Evolutionary conservation across 345 rosid genomes (phyloP).

Genomic region (Cardiospermum halicacabum): DNA sequence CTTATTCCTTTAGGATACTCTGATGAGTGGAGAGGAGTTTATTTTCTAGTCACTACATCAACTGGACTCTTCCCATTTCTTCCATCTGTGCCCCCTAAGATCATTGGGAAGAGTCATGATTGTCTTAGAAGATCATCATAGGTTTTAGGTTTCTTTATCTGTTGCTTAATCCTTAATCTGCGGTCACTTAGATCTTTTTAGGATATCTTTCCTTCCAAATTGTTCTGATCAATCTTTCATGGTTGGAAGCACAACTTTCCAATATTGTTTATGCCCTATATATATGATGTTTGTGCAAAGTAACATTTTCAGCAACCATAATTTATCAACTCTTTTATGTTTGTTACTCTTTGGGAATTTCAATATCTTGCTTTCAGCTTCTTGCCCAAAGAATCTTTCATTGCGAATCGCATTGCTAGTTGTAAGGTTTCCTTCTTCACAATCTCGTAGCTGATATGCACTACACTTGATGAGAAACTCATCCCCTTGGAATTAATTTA

Average conservation of each 20-base stretch:
- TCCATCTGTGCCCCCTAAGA: conserved; percentile 30
- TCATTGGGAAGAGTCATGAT: conserved; percentile 27
- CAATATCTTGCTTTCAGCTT: conserved; percentile 25
- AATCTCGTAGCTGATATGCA: conserved; percentile 4
- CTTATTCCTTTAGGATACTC: conserved; percentile 32
- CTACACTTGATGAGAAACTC: conserved; percentile 3
- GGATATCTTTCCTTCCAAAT: conserved; percentile 48
- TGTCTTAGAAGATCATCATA: conserved; percentile 24
- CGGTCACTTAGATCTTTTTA: conserved; percentile 37
- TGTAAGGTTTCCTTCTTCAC: conserved; percentile 20
- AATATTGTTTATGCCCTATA: conserved; percentile 19
- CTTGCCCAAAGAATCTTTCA: conserved; percentile 20
- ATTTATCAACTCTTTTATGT: conserved; percentile 22
- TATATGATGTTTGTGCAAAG: conserved; percentile 20
- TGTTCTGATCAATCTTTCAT: conserved; percentile 28
- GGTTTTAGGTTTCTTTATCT: conserved; percentile 27
- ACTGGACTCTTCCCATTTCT: conserved; percentile 30
- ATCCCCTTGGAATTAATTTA: neutral
- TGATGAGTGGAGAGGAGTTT: conserved; percentile 25
- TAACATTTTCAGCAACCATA: conserved; percentile 21
- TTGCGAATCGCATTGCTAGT: conserved; percentile 10
- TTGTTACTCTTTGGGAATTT: conserved; percentile 24
- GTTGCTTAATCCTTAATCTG: conserved; percentile 28
- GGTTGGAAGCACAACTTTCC: conserved; percentile 30
- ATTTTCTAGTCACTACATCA: conserved; percentile 31